These are phyloP conservation scores for Musa acuminata DNA, from an alignment of 176 grass and related monocot genomes.

Conservation along the genomic window DNA sequence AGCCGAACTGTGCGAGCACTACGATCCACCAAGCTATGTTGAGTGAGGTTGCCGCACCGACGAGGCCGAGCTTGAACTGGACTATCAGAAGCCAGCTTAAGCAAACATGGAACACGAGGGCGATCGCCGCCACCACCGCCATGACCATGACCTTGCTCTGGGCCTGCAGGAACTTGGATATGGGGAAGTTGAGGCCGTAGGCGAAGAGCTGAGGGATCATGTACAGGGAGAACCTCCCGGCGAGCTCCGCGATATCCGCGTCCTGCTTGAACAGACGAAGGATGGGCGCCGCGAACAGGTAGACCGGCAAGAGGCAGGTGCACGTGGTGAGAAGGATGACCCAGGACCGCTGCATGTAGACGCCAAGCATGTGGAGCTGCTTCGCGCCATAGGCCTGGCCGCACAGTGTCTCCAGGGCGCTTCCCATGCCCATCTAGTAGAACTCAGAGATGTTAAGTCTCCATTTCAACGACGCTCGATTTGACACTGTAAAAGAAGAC, in stretches of 20 bases:
- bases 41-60: conserved; percentile 58
- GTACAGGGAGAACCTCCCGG: conserved; percentile 37
- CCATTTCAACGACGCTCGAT: background rate
- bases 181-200: conserved; percentile 55
- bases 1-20: conserved; percentile 47
- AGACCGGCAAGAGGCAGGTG: conserved; percentile 36
- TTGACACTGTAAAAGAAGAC: background rate
- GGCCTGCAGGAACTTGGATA: conserved; percentile 52
- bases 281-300: conserved; percentile 42
- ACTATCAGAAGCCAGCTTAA: conserved; percentile 54
- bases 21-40: conserved; percentile 74
- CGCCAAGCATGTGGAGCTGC: conserved; percentile 39
- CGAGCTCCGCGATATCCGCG: conserved; percentile 34
- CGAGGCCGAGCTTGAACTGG: conserved; percentile 37
- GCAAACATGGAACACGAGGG: conserved; percentile 38
- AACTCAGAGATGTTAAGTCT: no score
- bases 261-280: conserved; percentile 51
- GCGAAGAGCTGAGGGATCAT: conserved; percentile 75
- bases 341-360: conserved; percentile 60
- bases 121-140: conserved; percentile 37
- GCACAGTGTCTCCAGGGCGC: conserved; percentile 58
- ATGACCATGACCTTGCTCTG: conserved; percentile 63
- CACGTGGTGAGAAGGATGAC: conserved; percentile 34
- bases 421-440: conserved; percentile 42
- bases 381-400: conserved; percentile 53